Percentiles rank a stretch among this genome's conserved stretches.
Evolutionary conservation across 1,139 yeast genomes (phyloP).

Genomic region (Pichia kudriavzevii): DNA sequence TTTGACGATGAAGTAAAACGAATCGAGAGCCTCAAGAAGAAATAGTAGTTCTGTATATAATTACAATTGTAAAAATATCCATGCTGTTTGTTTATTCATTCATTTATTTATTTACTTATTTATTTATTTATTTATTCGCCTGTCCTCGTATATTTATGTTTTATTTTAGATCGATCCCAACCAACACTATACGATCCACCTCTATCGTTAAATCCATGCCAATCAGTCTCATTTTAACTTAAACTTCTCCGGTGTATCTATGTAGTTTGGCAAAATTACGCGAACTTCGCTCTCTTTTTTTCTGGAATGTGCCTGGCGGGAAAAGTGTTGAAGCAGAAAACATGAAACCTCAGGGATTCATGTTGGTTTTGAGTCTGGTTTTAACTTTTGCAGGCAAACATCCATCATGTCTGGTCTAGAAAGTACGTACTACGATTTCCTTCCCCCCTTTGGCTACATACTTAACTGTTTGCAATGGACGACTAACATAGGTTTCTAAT

Average conservation of each 20-base stretch:
- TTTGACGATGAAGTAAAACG: conserved; percentile 34
- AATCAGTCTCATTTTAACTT: no score
- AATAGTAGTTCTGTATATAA: background rate
- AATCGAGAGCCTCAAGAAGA: conserved; percentile 21
- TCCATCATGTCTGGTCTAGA: conserved; percentile 42
- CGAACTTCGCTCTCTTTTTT: no score
- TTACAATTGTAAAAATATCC: background rate
- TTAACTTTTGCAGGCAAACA: background rate
- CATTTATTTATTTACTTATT: background rate
- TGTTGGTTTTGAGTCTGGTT: background rate
- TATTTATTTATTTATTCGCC: background rate
- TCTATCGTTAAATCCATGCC: no score
- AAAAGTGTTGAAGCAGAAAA: no score
- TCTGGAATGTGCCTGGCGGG: no score
- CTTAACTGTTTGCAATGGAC: no score
- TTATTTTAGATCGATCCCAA: no score
- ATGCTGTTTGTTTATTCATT: no score
- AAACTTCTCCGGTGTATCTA: no score
- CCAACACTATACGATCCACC: no score
- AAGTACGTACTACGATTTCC: conserved; percentile 28
- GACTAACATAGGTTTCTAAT: background rate
- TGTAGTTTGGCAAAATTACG: no score
- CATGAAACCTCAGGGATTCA: background rate
- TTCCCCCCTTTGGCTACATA: background rate
- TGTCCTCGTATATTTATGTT: no score